Conservation (phyloP, 768 basidiomycete species). For the Panaeolus papilionaceus region DNA sequence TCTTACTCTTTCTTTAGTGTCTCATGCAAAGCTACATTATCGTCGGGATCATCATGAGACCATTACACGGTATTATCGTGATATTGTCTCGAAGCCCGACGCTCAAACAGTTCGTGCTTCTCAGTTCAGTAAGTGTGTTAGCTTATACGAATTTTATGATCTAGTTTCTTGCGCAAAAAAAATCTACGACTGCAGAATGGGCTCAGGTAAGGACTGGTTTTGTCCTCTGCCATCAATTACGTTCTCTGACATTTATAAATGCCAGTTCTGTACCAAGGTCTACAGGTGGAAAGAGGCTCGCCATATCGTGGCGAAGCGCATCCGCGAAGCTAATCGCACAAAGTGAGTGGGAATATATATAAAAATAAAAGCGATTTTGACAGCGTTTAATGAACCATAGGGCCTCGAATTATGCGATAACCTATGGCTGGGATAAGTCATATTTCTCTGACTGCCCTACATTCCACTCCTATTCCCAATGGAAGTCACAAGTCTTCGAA, state of each 20-base stretch:
- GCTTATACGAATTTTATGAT: not conserved
- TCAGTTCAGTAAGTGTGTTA: not conserved
- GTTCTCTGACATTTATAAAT: not conserved
- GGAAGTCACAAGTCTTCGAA: conserved; percentile 47
- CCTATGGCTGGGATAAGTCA: not conserved
- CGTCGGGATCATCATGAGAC: not conserved
- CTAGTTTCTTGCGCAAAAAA: not conserved
- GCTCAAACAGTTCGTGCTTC: not conserved
- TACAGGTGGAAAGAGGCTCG: conserved; percentile 29
- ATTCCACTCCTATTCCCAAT: not conserved
- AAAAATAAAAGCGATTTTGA: too few relatives aligned
- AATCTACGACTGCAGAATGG: conserved; percentile 27
- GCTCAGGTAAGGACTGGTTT: conserved; percentile 27
- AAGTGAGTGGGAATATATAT: not conserved
- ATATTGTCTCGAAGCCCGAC: not conserved
- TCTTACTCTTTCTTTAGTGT: not conserved
- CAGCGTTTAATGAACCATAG: not conserved
- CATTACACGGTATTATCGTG: not conserved
- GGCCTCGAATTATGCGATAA: not conserved
- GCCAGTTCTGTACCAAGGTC: conserved; percentile 32
- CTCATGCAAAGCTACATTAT: not conserved
- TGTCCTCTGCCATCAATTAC: not conserved
- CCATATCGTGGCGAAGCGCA: conserved; percentile 8
- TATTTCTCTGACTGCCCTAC: not conserved
- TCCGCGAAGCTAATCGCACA: not conserved